These are phyloP conservation scores for Salix koriyanagi DNA, from an alignment of 345 rosid genomes.

Conservation along the genomic window DNA sequence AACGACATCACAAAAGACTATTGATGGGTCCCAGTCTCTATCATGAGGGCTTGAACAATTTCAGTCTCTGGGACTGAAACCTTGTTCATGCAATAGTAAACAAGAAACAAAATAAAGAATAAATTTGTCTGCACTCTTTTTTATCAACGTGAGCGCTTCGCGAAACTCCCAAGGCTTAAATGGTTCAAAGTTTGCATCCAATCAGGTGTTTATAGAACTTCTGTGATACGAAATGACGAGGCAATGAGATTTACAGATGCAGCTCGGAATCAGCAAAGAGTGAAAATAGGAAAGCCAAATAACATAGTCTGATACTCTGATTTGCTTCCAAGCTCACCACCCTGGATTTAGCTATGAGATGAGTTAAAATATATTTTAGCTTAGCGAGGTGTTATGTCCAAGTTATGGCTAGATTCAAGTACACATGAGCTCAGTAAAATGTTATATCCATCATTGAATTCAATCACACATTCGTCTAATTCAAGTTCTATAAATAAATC, in stretches of 20 bases:
- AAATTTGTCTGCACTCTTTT: slow-evolving; percentile 22
- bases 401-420: no score
- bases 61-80: slow-evolving; percentile 29
- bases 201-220: slow-evolving; percentile 14
- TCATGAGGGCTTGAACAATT: slow-evolving; percentile 43
- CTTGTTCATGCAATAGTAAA: slow-evolving; percentile 39
- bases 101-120: slow-evolving; percentile 39
- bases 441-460: no score
- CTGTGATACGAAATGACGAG: slow-evolving; percentile 24
- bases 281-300: not conserved
- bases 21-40: slow-evolving; percentile 35
- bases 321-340: no score
- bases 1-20: slow-evolving; percentile 31
- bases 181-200: slow-evolving; percentile 25
- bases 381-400: no score
- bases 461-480: no score
- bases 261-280: not conserved
- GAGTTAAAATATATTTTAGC: no score
- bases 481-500: no score
- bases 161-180: slow-evolving; percentile 20
- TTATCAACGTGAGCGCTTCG: slow-evolving; percentile 33
- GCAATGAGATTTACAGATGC: slow-evolving; percentile 15
- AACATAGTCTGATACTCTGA: no score
- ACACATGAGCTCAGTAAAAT: no score
- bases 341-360: no score